Base-by-base conservation (phyloP, 371 early-diverging fungal species). In the Chytridium lagenaria region DNA sequence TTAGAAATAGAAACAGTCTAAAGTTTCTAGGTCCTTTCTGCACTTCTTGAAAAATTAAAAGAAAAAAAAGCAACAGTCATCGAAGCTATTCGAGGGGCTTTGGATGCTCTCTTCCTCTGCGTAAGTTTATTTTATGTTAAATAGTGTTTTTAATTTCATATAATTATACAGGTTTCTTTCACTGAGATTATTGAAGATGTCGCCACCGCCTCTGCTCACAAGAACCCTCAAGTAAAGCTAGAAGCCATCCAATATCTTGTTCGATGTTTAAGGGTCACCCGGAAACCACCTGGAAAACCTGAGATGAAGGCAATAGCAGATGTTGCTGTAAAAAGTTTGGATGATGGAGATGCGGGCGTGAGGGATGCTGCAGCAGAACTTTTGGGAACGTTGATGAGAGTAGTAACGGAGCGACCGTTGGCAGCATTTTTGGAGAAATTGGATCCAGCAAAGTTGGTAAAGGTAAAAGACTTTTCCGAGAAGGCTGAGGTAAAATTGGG, bases 41-140 rank as follows among this genome's bases (percentile, higher is more conserved):
- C 93, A 3, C 81, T 97, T 65, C 80, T 96, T 40, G 98, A 97
- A 78, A 92, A 92, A 74, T 84, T 94, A 15, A 98, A 98, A 75
- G 99, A 98, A 78, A 93, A 95, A 73, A 98, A 98, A 74, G 87
- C 88, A 50, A 89, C 87, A 0, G 93, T 96, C 22, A 74, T 96
- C 0, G 95, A 95, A 40, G 92, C 96, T 1, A 77, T 98, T 1
- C 76, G 90, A 0, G 83, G 83, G 19, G 91, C 94, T 0, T 77
- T 95, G n/a, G 95, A 95, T 77, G 94, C 95, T 2, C 90, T 94
- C 0, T 93, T 91, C 78, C 84, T 82, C 15, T 86, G 91, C 0
- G 90, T 91, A 63, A 81, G 87, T n/a, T n/a, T n/a, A n/a, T n/a
- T n/a, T n/a, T n/a, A n/a, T n/a, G n/a, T n/a, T n/a, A n/a, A n/a